Percentiles rank a stretch among this genome's conserved stretches.
Evolutionary conservation across 2,329 filamentous ascomycete species (phyloP).

Genomic region (Diaporthe eres): DNA sequence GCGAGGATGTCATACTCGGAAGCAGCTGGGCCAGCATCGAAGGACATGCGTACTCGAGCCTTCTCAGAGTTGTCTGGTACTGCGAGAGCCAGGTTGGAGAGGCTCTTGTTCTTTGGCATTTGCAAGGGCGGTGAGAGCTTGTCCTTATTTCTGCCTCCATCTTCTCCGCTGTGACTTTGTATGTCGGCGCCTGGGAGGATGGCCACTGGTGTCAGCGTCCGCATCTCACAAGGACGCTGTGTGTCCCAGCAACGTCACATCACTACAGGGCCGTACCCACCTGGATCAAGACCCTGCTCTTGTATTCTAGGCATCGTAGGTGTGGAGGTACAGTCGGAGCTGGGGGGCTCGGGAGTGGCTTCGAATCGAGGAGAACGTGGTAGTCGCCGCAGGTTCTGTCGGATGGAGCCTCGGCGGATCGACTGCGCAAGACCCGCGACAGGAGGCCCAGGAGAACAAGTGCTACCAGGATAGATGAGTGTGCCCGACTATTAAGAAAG

Average conservation of each 20-base stretch:
- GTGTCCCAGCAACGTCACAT: slow-evolving; percentile 28
- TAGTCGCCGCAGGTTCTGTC: slow-evolving; percentile 3
- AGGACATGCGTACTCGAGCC: slow-evolving; percentile 79
- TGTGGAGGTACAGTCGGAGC: slow-evolving; percentile 39
- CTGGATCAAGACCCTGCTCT: slow-evolving; percentile 59
- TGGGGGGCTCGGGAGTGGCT: slow-evolving; percentile 3
- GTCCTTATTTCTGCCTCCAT: slow-evolving; percentile 56
- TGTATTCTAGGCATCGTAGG: slow-evolving; percentile 62
- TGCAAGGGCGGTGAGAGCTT: slow-evolving; percentile 63
- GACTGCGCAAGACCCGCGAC: slow-evolving; percentile 5
- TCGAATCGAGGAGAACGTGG: not conserved
- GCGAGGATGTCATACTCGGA: slow-evolving; percentile 78
- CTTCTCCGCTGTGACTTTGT: slow-evolving; percentile 52
- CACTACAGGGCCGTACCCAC: slow-evolving; percentile 49
- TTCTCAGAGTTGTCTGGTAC: slow-evolving; percentile 66
- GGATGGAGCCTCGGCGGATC: slow-evolving; percentile 6
- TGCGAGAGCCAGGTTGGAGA: slow-evolving; percentile 70
- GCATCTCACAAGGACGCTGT: slow-evolving; percentile 18
- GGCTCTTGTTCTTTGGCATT: slow-evolving; percentile 76
- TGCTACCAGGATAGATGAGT: slow-evolving; percentile 9
- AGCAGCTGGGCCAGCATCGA: slow-evolving; percentile 76
- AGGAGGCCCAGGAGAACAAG: slow-evolving; percentile 7
- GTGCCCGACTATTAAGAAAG: not conserved
- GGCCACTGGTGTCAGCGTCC: slow-evolving; percentile 40
- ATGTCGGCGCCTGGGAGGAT: slow-evolving; percentile 56